These are phyloP conservation scores for Arabis alpina DNA, from an alignment of 345 rosid genomes.

Conservation along the genomic window DNA sequence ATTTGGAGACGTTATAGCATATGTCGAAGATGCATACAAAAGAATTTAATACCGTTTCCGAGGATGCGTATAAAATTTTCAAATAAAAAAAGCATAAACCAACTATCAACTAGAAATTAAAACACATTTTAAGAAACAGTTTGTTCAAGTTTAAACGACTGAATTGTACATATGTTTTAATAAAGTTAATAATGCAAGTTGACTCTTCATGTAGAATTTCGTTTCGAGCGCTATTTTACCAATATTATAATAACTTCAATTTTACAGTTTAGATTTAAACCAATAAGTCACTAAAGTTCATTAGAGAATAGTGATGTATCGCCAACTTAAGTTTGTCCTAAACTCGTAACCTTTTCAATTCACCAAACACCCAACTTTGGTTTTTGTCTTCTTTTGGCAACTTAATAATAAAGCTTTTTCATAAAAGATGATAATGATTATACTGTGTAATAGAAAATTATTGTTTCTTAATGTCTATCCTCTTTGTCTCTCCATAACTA, in stretches of 20 bases:
- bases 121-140: too few species aligned
- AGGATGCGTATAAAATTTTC: too few species aligned
- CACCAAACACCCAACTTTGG: slow-evolving; percentile 36
- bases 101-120: too few species aligned
- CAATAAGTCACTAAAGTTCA: slow-evolving; percentile 2
- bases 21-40: too few species aligned
- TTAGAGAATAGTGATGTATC: slow-evolving; percentile 9
- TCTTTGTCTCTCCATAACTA: slow-evolving; percentile 21
- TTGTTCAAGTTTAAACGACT: too few species aligned
- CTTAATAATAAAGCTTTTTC: not conserved
- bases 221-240: not conserved
- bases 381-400: slow-evolving; percentile 30
- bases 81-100: too few species aligned
- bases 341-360: slow-evolving; percentile 28
- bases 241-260: not conserved
- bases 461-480: slow-evolving; percentile 12
- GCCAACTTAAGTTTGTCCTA: slow-evolving; percentile 27
- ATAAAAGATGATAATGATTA: slow-evolving; percentile 9
- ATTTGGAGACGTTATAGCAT: too few species aligned
- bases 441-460: slow-evolving; percentile 1
- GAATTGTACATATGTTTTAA: too few species aligned
- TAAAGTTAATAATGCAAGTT: too few species aligned
- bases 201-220: not conserved
- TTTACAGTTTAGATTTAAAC: not conserved
- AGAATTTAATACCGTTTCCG: too few species aligned